phyloP scores from a whole-genome alignment of 2,329 filamentous ascomycete species.

The Calycina herbarum region DNA sequence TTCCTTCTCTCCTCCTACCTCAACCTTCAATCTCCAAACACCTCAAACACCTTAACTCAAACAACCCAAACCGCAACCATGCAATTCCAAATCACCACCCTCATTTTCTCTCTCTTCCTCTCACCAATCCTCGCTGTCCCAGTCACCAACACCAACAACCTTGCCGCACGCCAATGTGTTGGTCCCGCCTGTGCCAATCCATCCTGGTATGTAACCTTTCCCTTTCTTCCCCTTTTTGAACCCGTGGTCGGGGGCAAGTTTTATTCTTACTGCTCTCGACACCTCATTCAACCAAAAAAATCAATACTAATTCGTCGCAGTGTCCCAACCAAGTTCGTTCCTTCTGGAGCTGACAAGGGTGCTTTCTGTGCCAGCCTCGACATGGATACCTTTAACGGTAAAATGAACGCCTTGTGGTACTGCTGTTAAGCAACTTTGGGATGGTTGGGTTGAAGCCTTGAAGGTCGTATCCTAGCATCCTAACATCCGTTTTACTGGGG shows the following conservation, averaged over 20 bases:
- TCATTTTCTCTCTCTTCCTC: neutral
- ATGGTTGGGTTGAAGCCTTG: too few species aligned
- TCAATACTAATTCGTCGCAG: neutral
- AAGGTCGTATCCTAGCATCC: too few species aligned
- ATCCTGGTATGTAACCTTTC: too few species aligned
- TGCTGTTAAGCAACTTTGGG: neutral
- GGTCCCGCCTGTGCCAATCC: neutral
- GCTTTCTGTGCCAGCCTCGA: neutral
- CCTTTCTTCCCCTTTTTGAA: too few species aligned
- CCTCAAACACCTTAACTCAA: neutral
- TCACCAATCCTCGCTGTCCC: neutral
- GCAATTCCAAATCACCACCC: neutral
- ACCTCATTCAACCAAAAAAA: too few species aligned
- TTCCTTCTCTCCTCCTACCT: too few species aligned
- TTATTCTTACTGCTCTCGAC: too few species aligned
- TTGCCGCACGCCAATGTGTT: neutral
- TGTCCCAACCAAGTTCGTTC: too few species aligned
- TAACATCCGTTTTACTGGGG: too few species aligned
- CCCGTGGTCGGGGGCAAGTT: too few species aligned
- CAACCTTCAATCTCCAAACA: too few species aligned
- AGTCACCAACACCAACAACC: neutral
- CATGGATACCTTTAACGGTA: neutral
- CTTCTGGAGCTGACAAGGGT: neutral
- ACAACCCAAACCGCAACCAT: neutral
- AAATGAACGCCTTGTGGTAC: neutral